These are phyloP conservation scores for Immersiporthe knoxdaviesiana DNA, from an alignment of 2,329 filamentous ascomycete species.

Conservation along the genomic window DNA sequence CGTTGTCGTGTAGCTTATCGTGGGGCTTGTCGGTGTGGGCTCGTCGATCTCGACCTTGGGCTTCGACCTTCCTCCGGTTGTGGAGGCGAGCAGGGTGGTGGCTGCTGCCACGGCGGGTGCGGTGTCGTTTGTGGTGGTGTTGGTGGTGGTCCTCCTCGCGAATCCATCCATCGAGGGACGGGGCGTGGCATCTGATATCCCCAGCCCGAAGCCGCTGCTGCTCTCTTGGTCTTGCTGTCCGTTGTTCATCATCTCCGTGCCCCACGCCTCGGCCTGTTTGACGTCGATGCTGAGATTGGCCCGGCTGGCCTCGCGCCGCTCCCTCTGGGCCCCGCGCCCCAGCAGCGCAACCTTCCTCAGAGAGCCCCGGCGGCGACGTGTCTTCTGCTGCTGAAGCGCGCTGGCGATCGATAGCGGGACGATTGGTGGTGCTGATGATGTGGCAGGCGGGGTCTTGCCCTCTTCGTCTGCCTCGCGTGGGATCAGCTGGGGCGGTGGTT, in stretches of 20 bases:
- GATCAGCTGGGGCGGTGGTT: slow-evolving; percentile 26
- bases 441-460: slow-evolving; percentile 27
- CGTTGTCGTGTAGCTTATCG: slow-evolving; percentile 71
- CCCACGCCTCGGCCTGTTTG: slow-evolving; percentile 36
- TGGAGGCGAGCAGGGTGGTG: slow-evolving; percentile 25
- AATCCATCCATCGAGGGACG: slow-evolving; percentile 52
- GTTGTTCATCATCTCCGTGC: slow-evolving; percentile 13
- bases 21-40: slow-evolving; percentile 51
- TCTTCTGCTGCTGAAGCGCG: slow-evolving; percentile 53
- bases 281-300: slow-evolving; percentile 50
- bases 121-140: slow-evolving; percentile 36
- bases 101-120: slow-evolving; percentile 27
- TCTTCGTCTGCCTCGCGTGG: slow-evolving; percentile 15
- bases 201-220: slow-evolving; percentile 48
- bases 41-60: slow-evolving; percentile 29
- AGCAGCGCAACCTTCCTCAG: slow-evolving; percentile 85
- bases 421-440: slow-evolving; percentile 27
- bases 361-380: slow-evolving; percentile 78
- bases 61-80: slow-evolving; percentile 12
- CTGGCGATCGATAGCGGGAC: slow-evolving; percentile 40
- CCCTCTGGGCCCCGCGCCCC: slow-evolving; percentile 70
- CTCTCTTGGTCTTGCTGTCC: slow-evolving; percentile 18
- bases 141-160: slow-evolving; percentile 36
- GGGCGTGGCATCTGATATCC: slow-evolving; percentile 51
- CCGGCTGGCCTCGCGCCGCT: slow-evolving; percentile 52